Percentiles rank a stretch among this genome's conserved stretches.
These are phyloP conservation scores for Rhododendron williamsianum DNA, from an alignment of 148 eudicot species.

Conservation along the genomic window DNA sequence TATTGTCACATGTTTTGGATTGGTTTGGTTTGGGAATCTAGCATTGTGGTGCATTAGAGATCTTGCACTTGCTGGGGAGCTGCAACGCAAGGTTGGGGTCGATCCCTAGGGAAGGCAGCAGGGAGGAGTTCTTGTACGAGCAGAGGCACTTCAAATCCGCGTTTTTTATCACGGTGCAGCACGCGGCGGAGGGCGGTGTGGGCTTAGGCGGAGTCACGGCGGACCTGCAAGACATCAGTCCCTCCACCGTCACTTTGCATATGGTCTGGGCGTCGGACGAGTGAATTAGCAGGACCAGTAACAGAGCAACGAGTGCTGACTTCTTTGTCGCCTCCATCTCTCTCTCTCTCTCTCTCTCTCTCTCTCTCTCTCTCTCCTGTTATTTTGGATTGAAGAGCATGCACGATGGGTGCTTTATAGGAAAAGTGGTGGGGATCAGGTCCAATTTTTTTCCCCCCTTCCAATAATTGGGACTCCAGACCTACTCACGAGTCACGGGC, in stretches of 20 bases:
- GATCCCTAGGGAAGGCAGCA: neutral
- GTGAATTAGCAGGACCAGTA: neutral
- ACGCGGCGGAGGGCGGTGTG: neutral
- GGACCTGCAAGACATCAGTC: neutral
- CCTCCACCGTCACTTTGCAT: neutral
- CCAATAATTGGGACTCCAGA: neutral
- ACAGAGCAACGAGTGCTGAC: neutral
- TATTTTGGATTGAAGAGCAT: neutral
- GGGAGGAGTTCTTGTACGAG: neutral
- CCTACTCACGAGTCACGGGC: neutral
- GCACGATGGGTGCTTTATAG: neutral
- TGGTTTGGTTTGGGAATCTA: neutral
- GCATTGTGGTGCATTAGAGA: neutral
- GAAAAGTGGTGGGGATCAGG: neutral
- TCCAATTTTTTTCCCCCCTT: neutral
- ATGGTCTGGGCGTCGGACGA: neutral
- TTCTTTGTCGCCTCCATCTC: neutral
- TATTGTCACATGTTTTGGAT: no score
- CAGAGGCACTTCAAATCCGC: conserved; percentile 1
- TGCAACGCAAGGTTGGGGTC: neutral
- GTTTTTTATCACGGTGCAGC: neutral
- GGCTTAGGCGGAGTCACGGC: neutral
- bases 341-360: no score
- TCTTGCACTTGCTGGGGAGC: conserved; percentile 6
- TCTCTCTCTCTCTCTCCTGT: neutral